phyloP scores from a whole-genome alignment of 2,329 filamentous ascomycete genomes.

The Pseudogymnoascus sp. region DNA sequence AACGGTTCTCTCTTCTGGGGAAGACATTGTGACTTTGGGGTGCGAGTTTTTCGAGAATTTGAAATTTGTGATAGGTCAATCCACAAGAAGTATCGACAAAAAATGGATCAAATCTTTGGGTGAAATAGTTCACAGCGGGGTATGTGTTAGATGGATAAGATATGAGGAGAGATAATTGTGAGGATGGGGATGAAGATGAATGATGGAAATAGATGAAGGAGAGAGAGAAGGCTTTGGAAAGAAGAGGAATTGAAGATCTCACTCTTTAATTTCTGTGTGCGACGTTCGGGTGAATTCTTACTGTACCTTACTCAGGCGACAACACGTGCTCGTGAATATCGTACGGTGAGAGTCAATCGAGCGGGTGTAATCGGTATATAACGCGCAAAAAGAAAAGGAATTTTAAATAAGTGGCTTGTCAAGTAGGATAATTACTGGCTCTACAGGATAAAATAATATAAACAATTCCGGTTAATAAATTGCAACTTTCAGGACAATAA shows the following conservation, averaged over 20 bases:
- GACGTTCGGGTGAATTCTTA: neutral
- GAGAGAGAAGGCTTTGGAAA: neutral
- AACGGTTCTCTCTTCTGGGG: conserved; percentile 21
- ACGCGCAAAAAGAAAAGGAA: neutral
- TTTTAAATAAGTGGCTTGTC: neutral
- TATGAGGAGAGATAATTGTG: neutral
- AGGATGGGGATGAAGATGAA: neutral
- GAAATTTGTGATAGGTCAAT: conserved; percentile 7
- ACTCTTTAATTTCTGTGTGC: neutral
- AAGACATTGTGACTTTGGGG: conserved; percentile 18
- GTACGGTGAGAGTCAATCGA: neutral
- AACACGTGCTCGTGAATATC: conserved; percentile 5
- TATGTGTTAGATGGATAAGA: neutral
- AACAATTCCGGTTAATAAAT: neutral
- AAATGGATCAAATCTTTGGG: neutral
- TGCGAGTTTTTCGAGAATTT: neutral
- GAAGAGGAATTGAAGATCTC: neutral
- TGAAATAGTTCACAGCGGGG: neutral
- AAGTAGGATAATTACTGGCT: neutral
- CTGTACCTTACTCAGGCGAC: neutral
- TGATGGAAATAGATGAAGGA: neutral
- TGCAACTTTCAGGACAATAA: neutral
- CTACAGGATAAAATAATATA: neutral
- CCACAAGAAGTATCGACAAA: neutral
- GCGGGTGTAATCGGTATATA: neutral